phyloP scores from a whole-genome alignment of 2,329 filamentous ascomycete genomes.

The Scedosporium apiospermum region DNA sequence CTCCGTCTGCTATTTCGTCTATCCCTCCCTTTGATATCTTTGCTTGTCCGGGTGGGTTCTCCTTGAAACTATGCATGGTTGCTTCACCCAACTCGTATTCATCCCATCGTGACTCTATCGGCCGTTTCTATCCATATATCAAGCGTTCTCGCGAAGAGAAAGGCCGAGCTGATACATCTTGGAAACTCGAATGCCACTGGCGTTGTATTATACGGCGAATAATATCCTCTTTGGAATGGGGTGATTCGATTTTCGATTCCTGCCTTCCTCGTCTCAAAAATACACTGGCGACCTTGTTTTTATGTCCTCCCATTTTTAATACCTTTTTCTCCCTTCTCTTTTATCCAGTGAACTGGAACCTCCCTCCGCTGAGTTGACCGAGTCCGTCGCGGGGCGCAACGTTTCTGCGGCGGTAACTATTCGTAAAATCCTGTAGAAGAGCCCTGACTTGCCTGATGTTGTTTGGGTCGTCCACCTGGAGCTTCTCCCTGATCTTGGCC shows the following conservation, averaged over 20 bases:
- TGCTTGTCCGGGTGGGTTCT: not conserved
- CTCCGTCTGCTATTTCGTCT: not conserved
- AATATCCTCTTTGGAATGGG: not conserved
- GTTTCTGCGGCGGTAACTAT: slow-evolving; percentile 84
- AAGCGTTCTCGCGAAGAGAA: not conserved
- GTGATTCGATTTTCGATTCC: not conserved
- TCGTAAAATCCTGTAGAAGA: slow-evolving; percentile 92
- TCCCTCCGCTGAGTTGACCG: slow-evolving; percentile 74
- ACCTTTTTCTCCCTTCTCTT: not conserved
- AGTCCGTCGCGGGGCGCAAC: slow-evolving; percentile 91
- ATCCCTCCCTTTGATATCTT: not conserved
- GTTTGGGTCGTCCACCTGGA: slow-evolving; percentile 52
- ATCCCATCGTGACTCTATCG: not conserved
- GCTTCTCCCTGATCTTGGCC: slow-evolving; percentile 68
- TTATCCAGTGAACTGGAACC: slow-evolving; percentile 65
- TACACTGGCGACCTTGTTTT: not conserved
- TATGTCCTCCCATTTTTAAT: not conserved
- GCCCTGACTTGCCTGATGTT: slow-evolving; percentile 68
- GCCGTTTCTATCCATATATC: not conserved
- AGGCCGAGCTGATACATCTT: not conserved
- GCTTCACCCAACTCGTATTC: not conserved
- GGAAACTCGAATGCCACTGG: not conserved
- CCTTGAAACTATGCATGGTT: not conserved
- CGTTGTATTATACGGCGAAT: not conserved
- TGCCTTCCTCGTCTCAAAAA: not conserved